A percentile compares a stretch with the other conserved stretches of the same genome.
These are phyloP conservation scores for Exophiala phaeomuriformis DNA, from an alignment of 2,329 filamentous ascomycete genomes.

Conservation along the genomic window DNA sequence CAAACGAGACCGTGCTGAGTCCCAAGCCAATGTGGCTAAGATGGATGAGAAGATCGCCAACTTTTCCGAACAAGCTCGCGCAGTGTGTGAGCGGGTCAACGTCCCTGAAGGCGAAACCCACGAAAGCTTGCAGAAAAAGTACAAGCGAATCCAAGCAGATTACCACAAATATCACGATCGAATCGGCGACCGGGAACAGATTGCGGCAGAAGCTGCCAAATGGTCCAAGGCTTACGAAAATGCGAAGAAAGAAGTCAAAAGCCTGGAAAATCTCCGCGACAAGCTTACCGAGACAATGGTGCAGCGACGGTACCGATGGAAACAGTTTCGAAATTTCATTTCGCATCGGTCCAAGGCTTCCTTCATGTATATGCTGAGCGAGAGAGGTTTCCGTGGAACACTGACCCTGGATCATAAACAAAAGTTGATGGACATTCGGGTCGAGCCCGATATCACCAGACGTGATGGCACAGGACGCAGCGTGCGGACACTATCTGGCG, in stretches of 20 bases:
- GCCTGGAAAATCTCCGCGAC: slow-evolving; percentile 37
- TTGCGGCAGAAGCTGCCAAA: slow-evolving; percentile 44
- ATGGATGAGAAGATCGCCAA: slow-evolving; percentile 42
- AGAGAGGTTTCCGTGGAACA: slow-evolving; percentile 79
- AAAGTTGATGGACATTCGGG: slow-evolving; percentile 69
- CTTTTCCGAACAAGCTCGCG: slow-evolving; percentile 49
- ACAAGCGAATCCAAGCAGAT: slow-evolving; percentile 50
- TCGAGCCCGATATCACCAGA: slow-evolving; percentile 64
- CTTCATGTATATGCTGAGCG: slow-evolving; percentile 81
- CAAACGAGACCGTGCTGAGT: slow-evolving; percentile 40
- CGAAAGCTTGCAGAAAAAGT: slow-evolving; percentile 43
- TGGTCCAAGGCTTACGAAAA: slow-evolving; percentile 34
- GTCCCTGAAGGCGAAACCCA: slow-evolving; percentile 60
- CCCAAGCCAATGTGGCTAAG: slow-evolving; percentile 38
- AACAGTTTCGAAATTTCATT: slow-evolving; percentile 73
- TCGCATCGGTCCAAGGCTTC: slow-evolving; percentile 76
- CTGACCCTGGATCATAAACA: slow-evolving; percentile 68
- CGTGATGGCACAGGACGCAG: slow-evolving; percentile 64
- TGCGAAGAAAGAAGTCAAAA: slow-evolving; percentile 35
- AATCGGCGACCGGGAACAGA: slow-evolving; percentile 59
- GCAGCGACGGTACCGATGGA: slow-evolving; percentile 68
- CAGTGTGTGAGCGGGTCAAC: slow-evolving; percentile 51
- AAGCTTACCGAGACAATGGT: slow-evolving; percentile 54
- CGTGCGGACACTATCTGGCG: slow-evolving; percentile 87
- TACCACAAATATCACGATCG: slow-evolving; percentile 51